Percentiles rank a stretch among this genome's conserved stretches.
Conservation (phyloP, 805 yeast species). For the Jamesozyma jinghongensis region DNA sequence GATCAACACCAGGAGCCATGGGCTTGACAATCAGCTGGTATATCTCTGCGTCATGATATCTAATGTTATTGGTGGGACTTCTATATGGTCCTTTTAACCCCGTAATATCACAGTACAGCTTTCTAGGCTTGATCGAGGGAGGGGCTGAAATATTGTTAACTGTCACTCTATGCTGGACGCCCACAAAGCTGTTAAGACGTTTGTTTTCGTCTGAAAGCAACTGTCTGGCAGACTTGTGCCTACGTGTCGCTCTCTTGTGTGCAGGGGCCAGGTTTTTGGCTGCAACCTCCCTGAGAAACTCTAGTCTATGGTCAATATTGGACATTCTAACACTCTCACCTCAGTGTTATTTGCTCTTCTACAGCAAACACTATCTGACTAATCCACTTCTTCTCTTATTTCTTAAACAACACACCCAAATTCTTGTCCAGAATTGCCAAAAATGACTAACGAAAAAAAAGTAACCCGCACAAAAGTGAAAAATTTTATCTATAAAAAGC, state of each 20-base stretch:
- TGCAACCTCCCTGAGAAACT: constrained; percentile 22
- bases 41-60: constrained; percentile 78
- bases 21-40: constrained; percentile 62
- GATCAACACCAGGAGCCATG: constrained; percentile 87
- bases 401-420: too few relatives aligned
- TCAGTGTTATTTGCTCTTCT: too few relatives aligned
- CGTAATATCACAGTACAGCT: constrained; percentile 87
- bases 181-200: constrained; percentile 35
- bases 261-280: constrained; percentile 16
- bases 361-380: too few relatives aligned
- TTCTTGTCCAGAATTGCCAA: too few relatives aligned
- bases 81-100: constrained; percentile 75
- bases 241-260: constrained; percentile 43
- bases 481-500: too few relatives aligned
- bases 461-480: too few relatives aligned
- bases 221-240: constrained; percentile 70
- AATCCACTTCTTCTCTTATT: too few relatives aligned
- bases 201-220: constrained; percentile 70
- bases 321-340: too few relatives aligned
- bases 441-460: too few relatives aligned
- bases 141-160: constrained; percentile 72
- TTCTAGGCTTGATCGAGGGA: constrained; percentile 73
- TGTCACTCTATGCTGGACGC: constrained; percentile 36
- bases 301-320: constrained; percentile 16
- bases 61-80: constrained; percentile 61